Percentiles rank a stretch among this genome's conserved stretches.
phyloP scores from a whole-genome alignment of 306 rosid genomes.

The Inga leiocalycina region DNA sequence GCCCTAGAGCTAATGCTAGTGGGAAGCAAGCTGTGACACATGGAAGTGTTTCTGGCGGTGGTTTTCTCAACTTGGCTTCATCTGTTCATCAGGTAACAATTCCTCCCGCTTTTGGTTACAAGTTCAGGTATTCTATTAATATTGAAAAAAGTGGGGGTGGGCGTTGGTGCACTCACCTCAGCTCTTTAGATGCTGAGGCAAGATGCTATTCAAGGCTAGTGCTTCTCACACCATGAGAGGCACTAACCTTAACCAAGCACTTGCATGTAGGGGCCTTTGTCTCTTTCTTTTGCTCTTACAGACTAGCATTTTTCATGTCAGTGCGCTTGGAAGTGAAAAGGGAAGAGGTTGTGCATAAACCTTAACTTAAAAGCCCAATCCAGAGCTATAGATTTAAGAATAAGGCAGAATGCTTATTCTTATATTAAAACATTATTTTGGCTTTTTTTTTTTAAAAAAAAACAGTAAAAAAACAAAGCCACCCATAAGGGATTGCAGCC shows the following conservation, averaged over 20 bases:
- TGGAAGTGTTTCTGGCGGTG: slow-evolving; percentile 61
- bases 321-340: too few species aligned
- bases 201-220: not conserved
- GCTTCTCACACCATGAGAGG: not conserved
- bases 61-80: slow-evolving; percentile 53
- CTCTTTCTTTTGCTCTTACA: not conserved
- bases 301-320: not conserved
- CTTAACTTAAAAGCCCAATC: not conserved
- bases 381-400: not conserved
- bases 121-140: not conserved
- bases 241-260: not conserved
- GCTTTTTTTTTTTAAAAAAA: too few species aligned
- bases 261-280: not conserved
- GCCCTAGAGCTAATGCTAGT: slow-evolving; percentile 60
- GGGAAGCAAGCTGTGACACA: slow-evolving; percentile 59
- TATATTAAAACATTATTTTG: not conserved
- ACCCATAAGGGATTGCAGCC: not conserved
- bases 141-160: not conserved
- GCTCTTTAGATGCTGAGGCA: not conserved
- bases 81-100: slow-evolving; percentile 61
- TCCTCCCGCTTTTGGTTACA: not conserved
- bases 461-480: not conserved
- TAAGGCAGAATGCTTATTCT: not conserved
- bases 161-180: not conserved
- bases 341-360: not conserved